Conservation (phyloP, 1,139 yeast species). For the Yamadazyma atmosphaerica region DNA sequence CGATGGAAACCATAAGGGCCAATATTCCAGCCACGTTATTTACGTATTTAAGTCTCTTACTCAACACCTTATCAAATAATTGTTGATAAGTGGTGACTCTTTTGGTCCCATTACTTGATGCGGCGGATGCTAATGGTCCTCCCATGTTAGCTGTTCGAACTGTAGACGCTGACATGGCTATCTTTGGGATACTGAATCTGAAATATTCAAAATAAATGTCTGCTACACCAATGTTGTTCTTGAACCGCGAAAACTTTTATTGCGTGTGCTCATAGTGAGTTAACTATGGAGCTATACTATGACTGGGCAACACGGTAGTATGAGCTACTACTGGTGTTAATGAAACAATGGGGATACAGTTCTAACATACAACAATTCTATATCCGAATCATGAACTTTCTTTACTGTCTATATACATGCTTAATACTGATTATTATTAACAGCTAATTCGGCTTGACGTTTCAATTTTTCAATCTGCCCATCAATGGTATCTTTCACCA, state of each 20-base stretch:
- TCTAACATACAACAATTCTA: too few species aligned
- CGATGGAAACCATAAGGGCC: constrained; percentile 27
- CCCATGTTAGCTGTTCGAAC: constrained; percentile 2
- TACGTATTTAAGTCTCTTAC: constrained; percentile 37
- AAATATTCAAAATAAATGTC: too few species aligned
- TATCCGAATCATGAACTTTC: too few species aligned
- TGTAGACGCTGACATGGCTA: background rate
- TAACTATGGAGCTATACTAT: too few species aligned
- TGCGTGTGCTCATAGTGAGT: too few species aligned
- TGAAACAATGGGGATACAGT: too few species aligned
- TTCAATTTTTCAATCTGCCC: constrained; percentile 38
- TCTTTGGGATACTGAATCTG: background rate
- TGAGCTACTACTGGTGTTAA: too few species aligned
- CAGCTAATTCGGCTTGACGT: constrained; percentile 31
- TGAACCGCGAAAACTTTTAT: background rate
- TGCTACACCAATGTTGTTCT: too few species aligned
- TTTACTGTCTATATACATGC: constrained; percentile 5
- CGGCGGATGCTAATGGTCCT: background rate
- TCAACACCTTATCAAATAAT: constrained; percentile 32
- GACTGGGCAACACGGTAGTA: too few species aligned
- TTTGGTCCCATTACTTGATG: constrained; percentile 5
- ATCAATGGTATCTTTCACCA: constrained; percentile 39
- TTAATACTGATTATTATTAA: constrained; percentile 8
- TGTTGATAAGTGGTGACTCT: constrained; percentile 15
- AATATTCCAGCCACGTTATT: constrained; percentile 31